phyloP scores from a whole-genome alignment of 805 yeast genomes.

The Kuraishia ogatae region DNA sequence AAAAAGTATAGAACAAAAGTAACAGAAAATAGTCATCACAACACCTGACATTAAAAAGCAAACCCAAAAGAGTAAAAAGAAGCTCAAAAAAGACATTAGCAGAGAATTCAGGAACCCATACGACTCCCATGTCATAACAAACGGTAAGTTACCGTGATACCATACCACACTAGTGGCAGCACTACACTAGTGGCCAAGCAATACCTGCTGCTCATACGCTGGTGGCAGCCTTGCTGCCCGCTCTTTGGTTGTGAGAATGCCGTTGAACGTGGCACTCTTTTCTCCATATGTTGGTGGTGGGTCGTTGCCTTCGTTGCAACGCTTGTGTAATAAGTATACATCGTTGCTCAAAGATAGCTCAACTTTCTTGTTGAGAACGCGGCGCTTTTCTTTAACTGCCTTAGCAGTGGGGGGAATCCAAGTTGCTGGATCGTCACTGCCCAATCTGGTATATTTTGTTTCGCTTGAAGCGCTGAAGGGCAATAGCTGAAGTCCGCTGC shows the following conservation, averaged over 20 bases:
- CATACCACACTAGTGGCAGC: no score
- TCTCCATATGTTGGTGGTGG: not conserved
- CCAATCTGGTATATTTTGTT: not conserved
- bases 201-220: not conserved
- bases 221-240: not conserved
- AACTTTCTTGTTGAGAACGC: not conserved
- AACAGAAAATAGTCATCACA: not conserved
- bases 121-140: not conserved
- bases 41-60: no score
- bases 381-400: not conserved
- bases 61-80: no score
- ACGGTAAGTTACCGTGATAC: not conserved
- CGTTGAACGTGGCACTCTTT: not conserved
- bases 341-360: not conserved
- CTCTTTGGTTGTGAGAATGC: not conserved
- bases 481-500: not conserved
- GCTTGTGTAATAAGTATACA: not conserved
- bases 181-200: constrained; percentile 1
- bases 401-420: not conserved
- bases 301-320: not conserved
- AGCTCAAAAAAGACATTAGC: no score
- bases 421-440: not conserved
- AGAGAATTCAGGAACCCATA: not conserved
- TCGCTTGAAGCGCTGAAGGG: not conserved
- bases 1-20: not conserved